These are phyloP conservation scores for Elsinoe fawcettii DNA, from an alignment of 2,329 filamentous ascomycete genomes.

Conservation along the genomic window DNA sequence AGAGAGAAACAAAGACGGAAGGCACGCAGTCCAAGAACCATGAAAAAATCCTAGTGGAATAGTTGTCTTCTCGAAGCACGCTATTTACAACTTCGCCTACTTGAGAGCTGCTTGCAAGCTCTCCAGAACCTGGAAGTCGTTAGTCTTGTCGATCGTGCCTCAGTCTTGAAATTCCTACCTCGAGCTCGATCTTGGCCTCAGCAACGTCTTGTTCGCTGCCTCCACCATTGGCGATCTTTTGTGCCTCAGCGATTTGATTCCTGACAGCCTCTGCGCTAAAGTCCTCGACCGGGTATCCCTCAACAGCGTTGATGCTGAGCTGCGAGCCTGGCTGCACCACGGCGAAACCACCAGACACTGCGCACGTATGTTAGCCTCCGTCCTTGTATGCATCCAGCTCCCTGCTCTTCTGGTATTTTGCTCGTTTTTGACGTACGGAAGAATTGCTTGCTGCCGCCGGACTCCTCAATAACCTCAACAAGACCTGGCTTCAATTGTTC, in stretches of 20 bases:
- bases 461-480: conserved; percentile 92
- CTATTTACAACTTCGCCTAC: conserved; percentile 51
- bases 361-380: background rate
- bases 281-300: conserved; percentile 89
- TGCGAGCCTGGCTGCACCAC: conserved; percentile 90
- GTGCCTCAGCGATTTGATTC: conserved; percentile 85
- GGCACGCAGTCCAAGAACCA: background rate
- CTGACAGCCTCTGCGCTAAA: conserved; percentile 88
- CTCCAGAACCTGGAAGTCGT: conserved; percentile 60
- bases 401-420: background rate
- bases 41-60: background rate
- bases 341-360: conserved; percentile 94
- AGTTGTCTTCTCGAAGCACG: conserved; percentile 19
- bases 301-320: conserved; percentile 96
- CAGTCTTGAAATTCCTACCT: conserved; percentile 19
- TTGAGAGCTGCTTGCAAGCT: conserved; percentile 73
- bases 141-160: conserved; percentile 17
- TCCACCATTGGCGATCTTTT: conserved; percentile 84
- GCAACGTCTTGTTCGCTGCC: conserved; percentile 97
- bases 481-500: conserved; percentile 97
- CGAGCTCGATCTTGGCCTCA: conserved; percentile 53
- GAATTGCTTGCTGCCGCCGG: conserved; percentile 85
- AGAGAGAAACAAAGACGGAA: background rate
- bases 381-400: conserved; percentile 12
- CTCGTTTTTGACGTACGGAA: conserved; percentile 64